These are phyloP conservation scores for Candida tetrigidarum DNA, from an alignment of 1,139 yeast species.

Conservation along the genomic window DNA sequence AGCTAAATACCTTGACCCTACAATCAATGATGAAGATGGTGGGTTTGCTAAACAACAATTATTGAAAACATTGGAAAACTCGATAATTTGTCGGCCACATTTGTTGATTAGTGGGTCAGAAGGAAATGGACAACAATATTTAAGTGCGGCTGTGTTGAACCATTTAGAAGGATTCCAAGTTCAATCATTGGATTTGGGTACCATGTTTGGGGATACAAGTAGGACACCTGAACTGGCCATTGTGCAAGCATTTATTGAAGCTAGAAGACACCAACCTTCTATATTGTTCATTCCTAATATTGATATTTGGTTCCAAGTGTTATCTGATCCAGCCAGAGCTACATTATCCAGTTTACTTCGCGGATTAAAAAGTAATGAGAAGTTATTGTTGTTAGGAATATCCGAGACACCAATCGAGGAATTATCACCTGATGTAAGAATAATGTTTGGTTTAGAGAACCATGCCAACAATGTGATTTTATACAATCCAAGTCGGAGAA, in stretches of 20 bases:
- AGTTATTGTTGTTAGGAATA: constrained; percentile 76
- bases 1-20: constrained; percentile 66
- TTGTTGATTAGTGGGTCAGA: constrained; percentile 69
- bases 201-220: constrained; percentile 78
- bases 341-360: constrained; percentile 74
- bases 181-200: constrained; percentile 82
- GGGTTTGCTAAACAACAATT: constrained; percentile 73
- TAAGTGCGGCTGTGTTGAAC: constrained; percentile 82
- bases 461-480: constrained; percentile 53
- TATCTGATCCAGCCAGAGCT: constrained; percentile 71
- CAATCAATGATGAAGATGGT: constrained; percentile 59
- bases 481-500: constrained; percentile 39
- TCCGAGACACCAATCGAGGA: constrained; percentile 52
- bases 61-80: constrained; percentile 57
- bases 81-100: constrained; percentile 84
- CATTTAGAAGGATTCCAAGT: constrained; percentile 89
- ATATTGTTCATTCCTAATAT: constrained; percentile 83
- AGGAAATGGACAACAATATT: constrained; percentile 91
- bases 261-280: constrained; percentile 88
- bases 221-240: constrained; percentile 84
- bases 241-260: constrained; percentile 86
- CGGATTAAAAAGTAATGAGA: constrained; percentile 72
- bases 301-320: constrained; percentile 74
- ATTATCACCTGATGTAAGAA: constrained; percentile 42
- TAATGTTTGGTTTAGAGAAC: constrained; percentile 55